phyloP scores from a whole-genome alignment of 1,284 basidiomycete genomes.

The Naganishia albida region DNA sequence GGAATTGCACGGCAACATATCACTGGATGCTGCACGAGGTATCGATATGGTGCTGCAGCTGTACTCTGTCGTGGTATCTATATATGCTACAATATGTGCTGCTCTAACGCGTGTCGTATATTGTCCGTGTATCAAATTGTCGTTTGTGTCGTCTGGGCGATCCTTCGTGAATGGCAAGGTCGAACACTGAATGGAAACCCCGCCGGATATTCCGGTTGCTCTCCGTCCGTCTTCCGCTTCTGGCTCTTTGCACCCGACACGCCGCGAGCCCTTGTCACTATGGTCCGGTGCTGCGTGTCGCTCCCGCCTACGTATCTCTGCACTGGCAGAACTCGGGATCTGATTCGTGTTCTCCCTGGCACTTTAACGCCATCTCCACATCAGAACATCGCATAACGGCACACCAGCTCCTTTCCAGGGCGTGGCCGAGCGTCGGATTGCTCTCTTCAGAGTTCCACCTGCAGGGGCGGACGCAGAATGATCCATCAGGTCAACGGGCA shows the following conservation, averaged over 20 bases:
- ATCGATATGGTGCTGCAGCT: neutral
- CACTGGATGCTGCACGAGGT: too few species aligned
- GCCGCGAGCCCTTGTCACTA: too few species aligned
- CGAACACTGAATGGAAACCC: too few species aligned
- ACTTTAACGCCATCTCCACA: slow-evolving; percentile 34
- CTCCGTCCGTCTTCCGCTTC: too few species aligned
- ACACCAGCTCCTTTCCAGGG: slow-evolving; percentile 47
- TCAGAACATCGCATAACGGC: slow-evolving; percentile 45
- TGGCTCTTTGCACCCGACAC: too few species aligned
- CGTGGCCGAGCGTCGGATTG: slow-evolving; percentile 46
- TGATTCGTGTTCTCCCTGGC: slow-evolving; percentile 28
- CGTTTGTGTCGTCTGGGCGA: neutral
- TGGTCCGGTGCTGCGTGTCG: too few species aligned
- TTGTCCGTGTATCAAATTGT: slow-evolving; percentile 1
- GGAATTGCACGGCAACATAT: too few species aligned
- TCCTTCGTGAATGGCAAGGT: too few species aligned
- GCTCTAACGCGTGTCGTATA: neutral
- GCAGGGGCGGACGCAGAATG: neutral
- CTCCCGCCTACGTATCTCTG: neutral
- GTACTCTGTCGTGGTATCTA: too few species aligned
- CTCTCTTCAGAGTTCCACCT: slow-evolving; percentile 38
- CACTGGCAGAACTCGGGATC: slow-evolving; percentile 24
- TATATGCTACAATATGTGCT: neutral
- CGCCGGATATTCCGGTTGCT: too few species aligned
- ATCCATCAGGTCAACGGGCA: neutral